Evolutionary conservation across 2,329 filamentous ascomycete genomes (phyloP).

Genomic region (Cladosporium sp.): DNA sequence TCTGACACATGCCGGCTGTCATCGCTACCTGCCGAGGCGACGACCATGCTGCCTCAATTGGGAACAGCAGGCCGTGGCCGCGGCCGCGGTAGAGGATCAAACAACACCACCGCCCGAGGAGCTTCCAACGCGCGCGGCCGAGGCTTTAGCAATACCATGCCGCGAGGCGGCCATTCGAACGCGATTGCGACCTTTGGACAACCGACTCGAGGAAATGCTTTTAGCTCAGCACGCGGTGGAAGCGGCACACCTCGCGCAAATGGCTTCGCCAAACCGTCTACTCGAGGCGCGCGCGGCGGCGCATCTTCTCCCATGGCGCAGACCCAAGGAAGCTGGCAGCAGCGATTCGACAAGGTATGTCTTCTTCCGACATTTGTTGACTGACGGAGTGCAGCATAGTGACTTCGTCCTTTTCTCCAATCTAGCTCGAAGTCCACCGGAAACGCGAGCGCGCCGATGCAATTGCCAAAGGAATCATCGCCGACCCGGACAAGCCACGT

Average conservation of each 20-base stretch:
- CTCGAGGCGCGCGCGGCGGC: slow-evolving; percentile 4
- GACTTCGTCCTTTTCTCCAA: slow-evolving; percentile 18
- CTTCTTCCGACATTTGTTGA: slow-evolving; percentile 8
- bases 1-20: slow-evolving; percentile 4
- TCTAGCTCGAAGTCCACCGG: slow-evolving; percentile 44
- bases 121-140: slow-evolving; percentile 5
- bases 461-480: slow-evolving; percentile 50
- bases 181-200: neutral
- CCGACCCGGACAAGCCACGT: slow-evolving; percentile 57
- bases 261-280: neutral
- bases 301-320: slow-evolving; percentile 5
- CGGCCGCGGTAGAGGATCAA: slow-evolving; percentile 11
- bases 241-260: neutral
- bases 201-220: slow-evolving; percentile 1
- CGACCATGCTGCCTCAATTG: slow-evolving; percentile 9
- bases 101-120: neutral
- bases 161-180: slow-evolving; percentile 6
- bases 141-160: neutral
- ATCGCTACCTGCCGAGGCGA: slow-evolving; percentile 6
- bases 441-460: slow-evolving; percentile 47
- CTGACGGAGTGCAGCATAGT: slow-evolving; percentile 25
- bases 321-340: slow-evolving; percentile 17
- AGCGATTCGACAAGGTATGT: slow-evolving; percentile 23
- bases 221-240: neutral
- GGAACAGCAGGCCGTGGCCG: slow-evolving; percentile 11